Base-by-base conservation (phyloP, 108 stramenopile species). In the Schizochytrium sp. region DNA sequence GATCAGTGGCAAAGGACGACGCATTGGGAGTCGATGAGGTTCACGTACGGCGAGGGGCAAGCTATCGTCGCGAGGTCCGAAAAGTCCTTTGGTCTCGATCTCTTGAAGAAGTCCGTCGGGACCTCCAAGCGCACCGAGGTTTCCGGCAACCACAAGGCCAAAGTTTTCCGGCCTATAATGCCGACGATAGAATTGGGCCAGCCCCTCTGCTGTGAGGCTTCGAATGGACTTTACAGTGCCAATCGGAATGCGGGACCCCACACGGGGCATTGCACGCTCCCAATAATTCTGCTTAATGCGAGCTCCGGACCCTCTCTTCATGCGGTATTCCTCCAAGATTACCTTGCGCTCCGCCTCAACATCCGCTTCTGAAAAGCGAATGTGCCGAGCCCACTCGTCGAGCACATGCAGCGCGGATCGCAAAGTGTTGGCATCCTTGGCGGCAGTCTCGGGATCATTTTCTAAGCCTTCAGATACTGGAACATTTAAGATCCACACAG, bases 271-370 rank as follows among this genome's bases (percentile, higher is more conserved):
- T 46, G 46, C 87, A 12, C 46, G 28, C 28, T 59, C 60, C 57
- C 57, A 88, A 38, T 61, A 88, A 5, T 40, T 15, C n/a, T 88
- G 57, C 3, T 59, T 58, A 19, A 88, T 40, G 38, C 87, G 57
- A 45, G 4, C 15, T 40, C 45, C 87, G 40, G 57, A 12, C 17
- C 87, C 87, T 17, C 57, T 57, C 8, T 60, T 60, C 57, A 59
- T 59, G 57, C 87, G 57, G 57, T 88, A 58, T 42, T 88, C 87
- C 60, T 88, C 57, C 46, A 88, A 60, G 59, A 88, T 88, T 5
- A 88, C 87, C 45, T 40, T 42, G 38, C 87, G 57, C 87, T 88
- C 87, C 46, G 57, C 87, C 57, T 88, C 87, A n/a, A 88, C 87
- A 45, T 88, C 87, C 17, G 57, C 87, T 4, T 4, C 87, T 38